phyloP scores from a whole-genome alignment of 306 rosid species.

The Cercis canadensis region DNA sequence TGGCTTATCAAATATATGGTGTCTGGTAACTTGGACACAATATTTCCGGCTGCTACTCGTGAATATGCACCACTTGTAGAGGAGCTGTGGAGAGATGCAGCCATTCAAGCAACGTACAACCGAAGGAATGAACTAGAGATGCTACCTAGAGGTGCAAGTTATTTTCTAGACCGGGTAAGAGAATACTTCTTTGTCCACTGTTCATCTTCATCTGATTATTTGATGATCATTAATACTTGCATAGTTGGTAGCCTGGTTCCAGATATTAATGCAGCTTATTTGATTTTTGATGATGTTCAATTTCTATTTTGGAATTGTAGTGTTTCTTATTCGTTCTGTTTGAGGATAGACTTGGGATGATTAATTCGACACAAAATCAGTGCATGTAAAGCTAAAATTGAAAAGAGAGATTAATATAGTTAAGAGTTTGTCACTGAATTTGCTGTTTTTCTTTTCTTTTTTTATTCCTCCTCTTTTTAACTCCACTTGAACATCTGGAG shows the following conservation, averaged over 20 bases:
- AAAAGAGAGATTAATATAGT: constrained; percentile 2
- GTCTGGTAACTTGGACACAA: constrained; percentile 58
- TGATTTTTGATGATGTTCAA: constrained; percentile 12
- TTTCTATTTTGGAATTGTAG: constrained; percentile 6
- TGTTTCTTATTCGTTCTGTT: constrained; percentile 18
- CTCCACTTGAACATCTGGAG: too few species aligned
- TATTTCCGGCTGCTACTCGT: constrained; percentile 62
- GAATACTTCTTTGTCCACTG: constrained; percentile 14
- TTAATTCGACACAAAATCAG: constrained; percentile 8
- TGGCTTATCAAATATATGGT: constrained; percentile 62
- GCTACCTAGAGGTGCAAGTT: constrained; percentile 72
- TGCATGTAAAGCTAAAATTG: neutral
- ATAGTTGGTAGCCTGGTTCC: neutral
- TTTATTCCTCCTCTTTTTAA: neutral
- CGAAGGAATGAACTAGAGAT: constrained; percentile 69
- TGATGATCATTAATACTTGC: neutral
- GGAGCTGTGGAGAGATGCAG: constrained; percentile 77
- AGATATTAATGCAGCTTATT: constrained; percentile 7
- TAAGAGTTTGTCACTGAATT: too few species aligned
- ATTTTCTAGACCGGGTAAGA: constrained; percentile 75
- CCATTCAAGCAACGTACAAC: constrained; percentile 74
- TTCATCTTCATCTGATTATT: constrained; percentile 12
- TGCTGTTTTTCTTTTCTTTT: neutral
- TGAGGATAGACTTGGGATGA: neutral
- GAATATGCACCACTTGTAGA: constrained; percentile 63